phyloP scores from a whole-genome alignment of 495 filamentous ascomycete species.

The Pyronema domesticum region DNA sequence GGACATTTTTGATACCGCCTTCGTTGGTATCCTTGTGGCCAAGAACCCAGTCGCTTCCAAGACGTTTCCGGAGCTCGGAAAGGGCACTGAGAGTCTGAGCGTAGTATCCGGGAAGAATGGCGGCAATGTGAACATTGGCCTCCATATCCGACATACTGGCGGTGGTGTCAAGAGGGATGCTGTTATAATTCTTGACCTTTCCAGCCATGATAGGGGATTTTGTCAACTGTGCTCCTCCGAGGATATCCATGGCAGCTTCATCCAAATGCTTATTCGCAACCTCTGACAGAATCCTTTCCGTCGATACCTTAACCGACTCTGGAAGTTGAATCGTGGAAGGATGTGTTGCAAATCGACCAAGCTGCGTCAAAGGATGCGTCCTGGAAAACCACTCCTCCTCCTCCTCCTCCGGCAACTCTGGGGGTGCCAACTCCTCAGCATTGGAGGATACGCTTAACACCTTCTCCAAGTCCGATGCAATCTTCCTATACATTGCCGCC shows the following conservation, averaged over 20 bases:
- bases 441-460: constrained; percentile 9
- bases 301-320: constrained; percentile 20
- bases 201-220: constrained; percentile 38
- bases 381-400: constrained; percentile 29
- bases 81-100: constrained; percentile 53
- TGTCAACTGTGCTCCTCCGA: constrained; percentile 60
- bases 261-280: constrained; percentile 52
- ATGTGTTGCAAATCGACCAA: constrained; percentile 45
- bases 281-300: constrained; percentile 43
- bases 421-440: constrained; percentile 26
- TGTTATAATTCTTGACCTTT: constrained; percentile 32
- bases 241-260: constrained; percentile 45
- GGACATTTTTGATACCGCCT: constrained; percentile 42
- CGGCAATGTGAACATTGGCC: constrained; percentile 64
- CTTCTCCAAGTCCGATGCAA: constrained; percentile 25
- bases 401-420: constrained; percentile 17
- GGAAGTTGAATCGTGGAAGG: constrained; percentile 60
- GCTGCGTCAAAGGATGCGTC: constrained; percentile 46
- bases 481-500: constrained; percentile 16
- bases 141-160: constrained; percentile 62
- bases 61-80: constrained; percentile 66
- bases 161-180: constrained; percentile 48
- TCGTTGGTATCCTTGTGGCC: constrained; percentile 39
- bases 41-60: constrained; percentile 62
- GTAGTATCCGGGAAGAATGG: constrained; percentile 65